Evolutionary conservation across 2,329 filamentous ascomycete species (phyloP), one percentile per base, ranked within the genome.

Genomic region (Arachnomyces sp.): DNA sequence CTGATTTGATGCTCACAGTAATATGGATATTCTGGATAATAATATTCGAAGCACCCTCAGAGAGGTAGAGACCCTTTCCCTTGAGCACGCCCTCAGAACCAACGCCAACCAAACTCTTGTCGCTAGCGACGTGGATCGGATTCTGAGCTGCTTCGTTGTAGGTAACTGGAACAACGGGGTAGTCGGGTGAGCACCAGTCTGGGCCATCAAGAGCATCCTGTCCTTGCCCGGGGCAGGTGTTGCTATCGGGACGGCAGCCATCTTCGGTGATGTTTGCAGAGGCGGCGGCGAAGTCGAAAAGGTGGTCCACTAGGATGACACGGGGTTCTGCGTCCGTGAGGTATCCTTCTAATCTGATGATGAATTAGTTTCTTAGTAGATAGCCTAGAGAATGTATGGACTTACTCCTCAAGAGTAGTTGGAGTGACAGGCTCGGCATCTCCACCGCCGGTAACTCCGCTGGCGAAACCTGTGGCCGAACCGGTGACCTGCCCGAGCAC

Each of bases 371-470:
- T 25, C 20, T 9, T 9, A 25, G 9, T 5, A 25, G 9, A 9
- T 25, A 9, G 9, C 5, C 20, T 25, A 5, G 20, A 25, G 20
- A 5, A 25, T 5, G 20, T 5, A 25, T n/a, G 20, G 5, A 9
- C 20, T 5, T 25, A 25, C 20, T 25, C 20, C 20, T 25, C 20
- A 25, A 25, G 5, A 5, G 20, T 5, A 25, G 56, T 63, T 9
- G 77, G 77, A 49, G 75, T 73, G 13, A 73, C 73, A 18, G 73
- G 57, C 7, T 65, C 59, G 15, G 73, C 76, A 43, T 50, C 65
- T 39, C 76, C 77, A 52, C 78, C 78, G 29, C 78, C 78, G 13
- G 78, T 81, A 18, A 76, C 72, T 36, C 74, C 73, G 43, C 63
- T 57, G 12, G 68, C 70, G 43, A 73, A 73, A 42, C 70, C 70